Conservation (phyloP, 805 yeast species). For the Clavispora vitiphila region DNA sequence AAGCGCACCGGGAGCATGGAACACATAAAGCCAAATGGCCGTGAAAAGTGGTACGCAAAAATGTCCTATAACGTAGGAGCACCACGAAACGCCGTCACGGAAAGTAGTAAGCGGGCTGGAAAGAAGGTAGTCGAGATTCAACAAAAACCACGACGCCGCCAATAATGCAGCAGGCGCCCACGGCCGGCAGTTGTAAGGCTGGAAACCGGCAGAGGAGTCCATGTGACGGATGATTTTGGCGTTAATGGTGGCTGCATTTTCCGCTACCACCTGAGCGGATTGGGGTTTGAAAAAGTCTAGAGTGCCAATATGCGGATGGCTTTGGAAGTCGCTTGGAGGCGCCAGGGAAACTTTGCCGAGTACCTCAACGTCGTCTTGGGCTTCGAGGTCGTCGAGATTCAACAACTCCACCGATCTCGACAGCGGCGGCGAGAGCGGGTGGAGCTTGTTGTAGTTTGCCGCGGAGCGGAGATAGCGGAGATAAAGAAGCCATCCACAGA, state of each 20-base stretch:
- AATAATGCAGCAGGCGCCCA: slow-evolving; percentile 37
- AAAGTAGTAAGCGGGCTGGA: slow-evolving; percentile 37
- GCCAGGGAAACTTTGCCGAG: too few relatives aligned
- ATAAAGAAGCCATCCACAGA: slow-evolving; percentile 8
- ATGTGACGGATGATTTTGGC: slow-evolving; percentile 9
- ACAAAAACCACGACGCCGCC: slow-evolving; percentile 42
- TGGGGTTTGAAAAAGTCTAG: slow-evolving; percentile 4
- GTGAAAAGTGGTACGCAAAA: slow-evolving; percentile 57
- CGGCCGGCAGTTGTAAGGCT: slow-evolving; percentile 15
- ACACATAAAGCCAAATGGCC: slow-evolving; percentile 57
- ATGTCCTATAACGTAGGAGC: slow-evolving; percentile 58
- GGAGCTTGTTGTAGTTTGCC: slow-evolving; percentile 8
- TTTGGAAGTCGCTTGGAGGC: slow-evolving; percentile 11
- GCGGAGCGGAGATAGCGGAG: slow-evolving; percentile 12
- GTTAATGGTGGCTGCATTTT: slow-evolving; percentile 5
- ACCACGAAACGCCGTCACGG: slow-evolving; percentile 57
- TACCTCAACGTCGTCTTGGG: background rate
- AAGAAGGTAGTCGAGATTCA: slow-evolving; percentile 43
- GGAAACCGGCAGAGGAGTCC: background rate
- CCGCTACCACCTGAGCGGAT: slow-evolving; percentile 2
- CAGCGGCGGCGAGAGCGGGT: background rate
- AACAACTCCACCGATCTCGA: background rate
- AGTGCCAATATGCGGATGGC: slow-evolving; percentile 4
- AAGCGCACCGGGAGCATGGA: slow-evolving; percentile 61
- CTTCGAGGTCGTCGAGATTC: background rate